A percentile compares a stretch with the other conserved stretches of the same genome.
These are phyloP conservation scores for Dovyalis caffra DNA, from an alignment of 345 rosid species.

Conservation along the genomic window DNA sequence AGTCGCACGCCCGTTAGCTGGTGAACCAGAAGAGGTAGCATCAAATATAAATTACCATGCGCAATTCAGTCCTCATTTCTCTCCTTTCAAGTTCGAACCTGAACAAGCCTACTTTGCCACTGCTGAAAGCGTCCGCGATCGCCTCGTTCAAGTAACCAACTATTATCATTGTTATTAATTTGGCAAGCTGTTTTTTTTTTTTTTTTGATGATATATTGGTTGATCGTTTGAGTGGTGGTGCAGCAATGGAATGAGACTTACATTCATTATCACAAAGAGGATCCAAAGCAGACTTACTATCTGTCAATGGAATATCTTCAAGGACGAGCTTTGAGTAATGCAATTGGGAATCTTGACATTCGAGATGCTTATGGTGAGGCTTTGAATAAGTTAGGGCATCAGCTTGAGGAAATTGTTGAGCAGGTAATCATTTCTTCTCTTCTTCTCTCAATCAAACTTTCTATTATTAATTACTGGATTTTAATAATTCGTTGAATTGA, in stretches of 20 bases:
- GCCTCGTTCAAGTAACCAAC: slow-evolving; percentile 60
- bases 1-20: slow-evolving; percentile 61
- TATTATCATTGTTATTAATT: background rate
- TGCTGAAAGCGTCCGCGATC: slow-evolving; percentile 88
- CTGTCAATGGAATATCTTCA: slow-evolving; percentile 97
- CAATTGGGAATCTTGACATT: slow-evolving; percentile 73
- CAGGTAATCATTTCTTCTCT: slow-evolving; percentile 45
- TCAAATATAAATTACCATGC: slow-evolving; percentile 79
- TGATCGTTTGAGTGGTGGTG: too few species aligned
- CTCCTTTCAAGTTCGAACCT: slow-evolving; percentile 83
- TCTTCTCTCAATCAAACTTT: background rate
- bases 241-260: slow-evolving; percentile 96
- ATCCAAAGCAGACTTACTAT: slow-evolving; percentile 94
- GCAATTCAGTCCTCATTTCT: slow-evolving; percentile 83
- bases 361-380: slow-evolving; percentile 81
- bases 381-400: slow-evolving; percentile 67
- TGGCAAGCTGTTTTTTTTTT: too few species aligned
- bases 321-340: slow-evolving; percentile 91
- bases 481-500: too few species aligned
- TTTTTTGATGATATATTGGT: too few species aligned
- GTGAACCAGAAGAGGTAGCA: slow-evolving; percentile 58
- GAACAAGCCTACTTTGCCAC: slow-evolving; percentile 88
- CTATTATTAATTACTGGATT: too few species aligned
- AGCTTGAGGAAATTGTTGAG: slow-evolving; percentile 81
- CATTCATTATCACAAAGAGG: slow-evolving; percentile 66